These are phyloP conservation scores for Trametes gibbosa DNA, from an alignment of 768 basidiomycete genomes.

Conservation along the genomic window DNA sequence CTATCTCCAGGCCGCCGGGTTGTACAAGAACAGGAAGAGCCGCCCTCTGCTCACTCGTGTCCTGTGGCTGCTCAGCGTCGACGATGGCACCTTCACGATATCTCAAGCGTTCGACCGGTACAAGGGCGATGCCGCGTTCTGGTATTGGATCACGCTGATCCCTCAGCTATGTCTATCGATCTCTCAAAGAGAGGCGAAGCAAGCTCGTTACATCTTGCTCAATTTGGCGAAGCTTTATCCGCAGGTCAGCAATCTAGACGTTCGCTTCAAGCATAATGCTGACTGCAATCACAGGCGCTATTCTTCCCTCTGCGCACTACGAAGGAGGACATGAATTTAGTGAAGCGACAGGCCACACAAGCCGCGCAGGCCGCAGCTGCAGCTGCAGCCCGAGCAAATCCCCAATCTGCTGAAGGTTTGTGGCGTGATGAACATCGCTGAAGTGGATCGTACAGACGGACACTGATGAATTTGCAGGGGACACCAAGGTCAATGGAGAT, in stretches of 20 bases:
- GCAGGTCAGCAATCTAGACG: conserved; percentile 55
- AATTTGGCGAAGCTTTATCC: conserved; percentile 90
- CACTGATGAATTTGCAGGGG: background rate
- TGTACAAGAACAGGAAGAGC: conserved; percentile 92
- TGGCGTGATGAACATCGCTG: background rate
- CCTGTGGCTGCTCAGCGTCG: conserved; percentile 94
- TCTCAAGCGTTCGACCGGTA: conserved; percentile 89
- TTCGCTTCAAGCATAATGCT: background rate
- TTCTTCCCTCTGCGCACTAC: conserved; percentile 93
- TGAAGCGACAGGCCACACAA: conserved; percentile 40
- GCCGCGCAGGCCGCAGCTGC: conserved; percentile 14
- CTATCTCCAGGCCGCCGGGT: conserved; percentile 94
- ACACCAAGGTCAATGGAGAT: background rate
- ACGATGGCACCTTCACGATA: conserved; percentile 70
- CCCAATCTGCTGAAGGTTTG: background rate
- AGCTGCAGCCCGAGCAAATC: conserved; percentile 10
- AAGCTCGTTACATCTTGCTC: conserved; percentile 84
- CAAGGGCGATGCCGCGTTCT: conserved; percentile 93
- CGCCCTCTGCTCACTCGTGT: conserved; percentile 88
- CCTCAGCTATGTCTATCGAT: conserved; percentile 91
- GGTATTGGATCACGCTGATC: conserved; percentile 99
- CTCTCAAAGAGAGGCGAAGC: conserved; percentile 88
- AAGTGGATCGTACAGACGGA: background rate
- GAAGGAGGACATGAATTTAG: conserved; percentile 61
- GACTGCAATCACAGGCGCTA: conserved; percentile 59